Base-by-base conservation (phyloP, 1,139 yeast genomes). In the Debaryomyces coudertii region DNA sequence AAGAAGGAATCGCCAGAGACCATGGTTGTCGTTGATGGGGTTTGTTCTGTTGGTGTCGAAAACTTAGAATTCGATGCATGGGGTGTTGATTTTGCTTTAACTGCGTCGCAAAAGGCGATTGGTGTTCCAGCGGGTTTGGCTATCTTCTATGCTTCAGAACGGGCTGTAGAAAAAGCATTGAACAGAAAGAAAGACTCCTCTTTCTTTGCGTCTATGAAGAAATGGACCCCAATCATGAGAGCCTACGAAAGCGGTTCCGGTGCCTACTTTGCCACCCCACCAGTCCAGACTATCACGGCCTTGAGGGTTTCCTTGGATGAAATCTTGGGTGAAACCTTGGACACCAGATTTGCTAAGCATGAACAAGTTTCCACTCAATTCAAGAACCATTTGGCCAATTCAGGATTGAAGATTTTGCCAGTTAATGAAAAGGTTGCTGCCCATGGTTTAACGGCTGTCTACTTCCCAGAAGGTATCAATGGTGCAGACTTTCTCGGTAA, bases 91-190 rank as follows among this genome's bases (percentile, higher is more conserved):
- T 89, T 79, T 57, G 95, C 83, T 37, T 76, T 92, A 55, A 87
- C 96, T 42, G 98, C 96, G 2, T 90, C 97, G 18, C 98, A 92
- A 69, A 93, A 92, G 76, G 98, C 97, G 31, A 76, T 92, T 60
- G 97, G 97, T 46, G 95, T 87, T 28, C 97, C 98, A 44, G 85
- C 97, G 12, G 99, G 99, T 24, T 79, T 92, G 57, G 82, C 93
- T 18, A 80, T 92, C 57, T 83, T 88, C 29, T 81, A 80, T 66
- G 84, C 90, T 28, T 85, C 95, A 40, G 81, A 75, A 45, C 80
- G 96, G 57, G 97, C 96, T 9, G 71, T 90, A 42, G 66, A 69
- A 7, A 80, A 79, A 61, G 87, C 88, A 1, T 68, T 83, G 47
- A 61, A 66, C 44, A 79, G 85, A 65, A 63, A 76, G 37, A 78